These are phyloP conservation scores for Phytophthora colocasiae DNA, from an alignment of 352 stramenopile genomes.

Conservation along the genomic window DNA sequence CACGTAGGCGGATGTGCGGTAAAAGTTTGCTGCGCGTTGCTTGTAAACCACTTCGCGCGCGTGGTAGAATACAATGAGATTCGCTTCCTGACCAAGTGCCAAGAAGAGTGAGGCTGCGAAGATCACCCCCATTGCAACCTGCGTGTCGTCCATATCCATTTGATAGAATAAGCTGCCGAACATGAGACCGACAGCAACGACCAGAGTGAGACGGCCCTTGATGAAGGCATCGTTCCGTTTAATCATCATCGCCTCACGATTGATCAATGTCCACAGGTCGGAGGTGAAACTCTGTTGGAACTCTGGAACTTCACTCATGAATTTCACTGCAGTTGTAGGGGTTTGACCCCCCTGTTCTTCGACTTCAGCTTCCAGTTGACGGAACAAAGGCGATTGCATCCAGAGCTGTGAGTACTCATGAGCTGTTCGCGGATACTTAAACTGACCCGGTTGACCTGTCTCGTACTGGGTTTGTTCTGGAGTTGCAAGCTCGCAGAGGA, in stretches of 20 bases:
- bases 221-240: slow-evolving; percentile 47
- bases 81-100: slow-evolving; percentile 66
- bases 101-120: slow-evolving; percentile 82
- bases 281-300: slow-evolving; percentile 42
- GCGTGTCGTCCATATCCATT: slow-evolving; percentile 44
- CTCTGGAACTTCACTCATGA: slow-evolving; percentile 29
- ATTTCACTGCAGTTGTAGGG: slow-evolving; percentile 10
- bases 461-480: slow-evolving; percentile 49
- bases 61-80: slow-evolving; percentile 82
- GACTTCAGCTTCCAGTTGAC: slow-evolving; percentile 15
- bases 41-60: slow-evolving; percentile 60
- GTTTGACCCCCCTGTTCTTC: slow-evolving; percentile 75
- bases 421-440: slow-evolving; percentile 12
- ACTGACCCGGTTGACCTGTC: slow-evolving; percentile 2
- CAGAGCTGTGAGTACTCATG: slow-evolving; percentile 10
- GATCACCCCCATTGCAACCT: slow-evolving; percentile 75
- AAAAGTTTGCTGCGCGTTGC: slow-evolving; percentile 45
- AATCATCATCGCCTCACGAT: slow-evolving; percentile 65
- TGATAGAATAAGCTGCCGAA: too few relatives aligned
- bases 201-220: slow-evolving; percentile 24
- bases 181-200: too few relatives aligned
- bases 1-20: slow-evolving; percentile 73
- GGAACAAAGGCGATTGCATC: slow-evolving; percentile 43
- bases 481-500: slow-evolving; percentile 54
- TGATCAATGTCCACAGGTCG: slow-evolving; percentile 37